Conservation (phyloP, 768 basidiomycete genomes). For the Boletus tylopilopsis region DNA sequence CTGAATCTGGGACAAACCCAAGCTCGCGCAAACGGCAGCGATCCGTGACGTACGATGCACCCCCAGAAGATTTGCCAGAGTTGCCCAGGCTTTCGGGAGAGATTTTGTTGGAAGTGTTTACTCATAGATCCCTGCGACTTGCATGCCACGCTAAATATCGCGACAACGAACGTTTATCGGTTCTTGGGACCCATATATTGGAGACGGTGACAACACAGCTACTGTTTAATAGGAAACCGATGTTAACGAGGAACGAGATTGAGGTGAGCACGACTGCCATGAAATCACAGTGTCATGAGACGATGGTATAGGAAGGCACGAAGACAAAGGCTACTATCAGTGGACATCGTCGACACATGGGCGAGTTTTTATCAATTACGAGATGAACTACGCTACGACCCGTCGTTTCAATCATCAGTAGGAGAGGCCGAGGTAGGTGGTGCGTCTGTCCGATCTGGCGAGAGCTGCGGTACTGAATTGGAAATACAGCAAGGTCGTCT, state of each 20-base stretch:
- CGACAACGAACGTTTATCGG: slow-evolving; percentile 56
- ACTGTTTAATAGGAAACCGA: slow-evolving; percentile 50
- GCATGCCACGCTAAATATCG: slow-evolving; percentile 38
- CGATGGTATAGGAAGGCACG: slow-evolving; percentile 24
- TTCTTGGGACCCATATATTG: slow-evolving; percentile 48
- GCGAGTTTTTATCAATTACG: slow-evolving; percentile 34
- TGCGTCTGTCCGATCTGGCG: slow-evolving; percentile 11
- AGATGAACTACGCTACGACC: slow-evolving; percentile 32
- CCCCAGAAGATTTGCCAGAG: slow-evolving; percentile 34
- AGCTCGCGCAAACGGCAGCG: slow-evolving; percentile 38
- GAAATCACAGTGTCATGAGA: slow-evolving; percentile 16
- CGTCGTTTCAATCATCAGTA: slow-evolving; percentile 24
- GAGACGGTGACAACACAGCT: slow-evolving; percentile 43
- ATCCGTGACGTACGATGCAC: slow-evolving; percentile 29
- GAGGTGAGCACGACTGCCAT: slow-evolving; percentile 40
- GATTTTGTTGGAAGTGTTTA: slow-evolving; percentile 63
- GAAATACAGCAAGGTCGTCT: slow-evolving; percentile 47
- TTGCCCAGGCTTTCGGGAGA: slow-evolving; percentile 52
- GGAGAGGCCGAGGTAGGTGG: slow-evolving; percentile 37
- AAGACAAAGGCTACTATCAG: slow-evolving; percentile 27
- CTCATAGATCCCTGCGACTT: slow-evolving; percentile 60
- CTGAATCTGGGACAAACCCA: slow-evolving; percentile 25
- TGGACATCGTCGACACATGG: slow-evolving; percentile 37
- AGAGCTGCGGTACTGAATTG: slow-evolving; percentile 16
- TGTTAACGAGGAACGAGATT: slow-evolving; percentile 46